A percentile compares a stretch with the other conserved stretches of the same genome.
These are phyloP conservation scores for Scytalidium lignicola DNA, from an alignment of 2,329 filamentous ascomycete species.

Conservation along the genomic window DNA sequence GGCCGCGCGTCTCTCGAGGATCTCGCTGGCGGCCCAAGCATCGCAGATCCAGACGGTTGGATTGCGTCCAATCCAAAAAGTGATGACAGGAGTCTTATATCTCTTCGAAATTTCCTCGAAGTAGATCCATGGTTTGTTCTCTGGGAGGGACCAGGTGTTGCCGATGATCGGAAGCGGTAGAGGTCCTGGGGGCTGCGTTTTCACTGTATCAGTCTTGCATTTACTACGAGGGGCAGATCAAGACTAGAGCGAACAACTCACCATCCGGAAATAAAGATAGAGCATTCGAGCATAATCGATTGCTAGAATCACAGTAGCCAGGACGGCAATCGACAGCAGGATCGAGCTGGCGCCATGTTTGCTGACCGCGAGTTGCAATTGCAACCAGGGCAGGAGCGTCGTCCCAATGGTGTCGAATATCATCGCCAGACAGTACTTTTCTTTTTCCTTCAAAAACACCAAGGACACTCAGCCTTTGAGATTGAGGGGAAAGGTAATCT, in stretches of 20 bases:
- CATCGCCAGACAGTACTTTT: not conserved
- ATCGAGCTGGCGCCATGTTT: slow-evolving; percentile 5
- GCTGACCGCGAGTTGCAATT: slow-evolving; percentile 8
- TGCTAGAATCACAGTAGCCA: slow-evolving; percentile 3
- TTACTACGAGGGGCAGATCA: no score
- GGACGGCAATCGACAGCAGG: slow-evolving; percentile 2
- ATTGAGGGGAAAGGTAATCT: not conserved
- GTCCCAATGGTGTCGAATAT: not conserved
- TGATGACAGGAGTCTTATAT: slow-evolving; percentile 15
- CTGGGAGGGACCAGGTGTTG: slow-evolving; percentile 13
- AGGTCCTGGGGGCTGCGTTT: slow-evolving; percentile 15
- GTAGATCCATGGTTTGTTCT: slow-evolving; percentile 18
- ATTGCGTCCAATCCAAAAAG: slow-evolving; percentile 18
- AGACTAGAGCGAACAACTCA: slow-evolving; percentile 1
- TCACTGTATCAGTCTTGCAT: no score
- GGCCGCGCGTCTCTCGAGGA: slow-evolving; percentile 16
- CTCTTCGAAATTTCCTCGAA: slow-evolving; percentile 15
- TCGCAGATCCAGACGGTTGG: slow-evolving; percentile 16
- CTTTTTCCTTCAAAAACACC: not conserved
- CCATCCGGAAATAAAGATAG: slow-evolving; percentile 15
- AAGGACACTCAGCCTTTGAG: not conserved
- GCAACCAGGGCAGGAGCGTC: slow-evolving; percentile 7
- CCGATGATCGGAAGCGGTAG: slow-evolving; percentile 16
- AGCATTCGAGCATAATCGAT: slow-evolving; percentile 16
- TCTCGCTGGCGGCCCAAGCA: slow-evolving; percentile 14